phyloP scores from a whole-genome alignment of 2,329 filamentous ascomycete genomes.

The Trichophyton mentagrophytes region DNA sequence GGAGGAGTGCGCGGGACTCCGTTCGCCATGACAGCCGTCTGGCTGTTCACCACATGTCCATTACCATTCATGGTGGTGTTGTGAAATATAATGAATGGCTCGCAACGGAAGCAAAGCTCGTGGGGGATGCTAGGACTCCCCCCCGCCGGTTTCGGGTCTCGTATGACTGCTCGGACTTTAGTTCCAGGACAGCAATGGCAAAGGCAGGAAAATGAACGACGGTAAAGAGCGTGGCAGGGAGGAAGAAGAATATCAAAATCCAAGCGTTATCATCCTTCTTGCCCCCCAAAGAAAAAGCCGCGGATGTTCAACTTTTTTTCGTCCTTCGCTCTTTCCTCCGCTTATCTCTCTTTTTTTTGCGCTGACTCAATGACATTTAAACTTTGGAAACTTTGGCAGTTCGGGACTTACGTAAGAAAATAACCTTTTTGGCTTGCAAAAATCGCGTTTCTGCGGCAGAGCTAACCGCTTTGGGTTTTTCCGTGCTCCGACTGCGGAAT shows the following conservation, averaged over 20 bases:
- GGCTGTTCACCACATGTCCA: conserved; percentile 13
- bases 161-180: not conserved
- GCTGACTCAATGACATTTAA: not conserved
- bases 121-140: not conserved
- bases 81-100: not conserved
- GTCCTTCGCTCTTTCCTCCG: not conserved
- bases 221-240: not conserved
- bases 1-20: conserved; percentile 13
- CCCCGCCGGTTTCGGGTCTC: not conserved
- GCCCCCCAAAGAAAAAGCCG: not conserved
- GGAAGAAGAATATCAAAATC: not conserved
- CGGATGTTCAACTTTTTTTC: not conserved
- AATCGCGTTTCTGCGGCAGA: not conserved
- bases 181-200: not conserved
- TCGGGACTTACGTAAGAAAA: not conserved
- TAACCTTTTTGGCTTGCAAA: not conserved
- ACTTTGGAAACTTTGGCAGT: not conserved
- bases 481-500: not conserved
- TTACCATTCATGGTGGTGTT: conserved; percentile 11
- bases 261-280: not conserved
- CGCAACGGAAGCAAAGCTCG: not conserved
- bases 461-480: not conserved
- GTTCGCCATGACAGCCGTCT: conserved; percentile 13
- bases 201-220: not conserved
- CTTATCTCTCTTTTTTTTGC: not conserved